Conservation (phyloP, 305 asterid species). For the Fraxinus sp. region DNA sequence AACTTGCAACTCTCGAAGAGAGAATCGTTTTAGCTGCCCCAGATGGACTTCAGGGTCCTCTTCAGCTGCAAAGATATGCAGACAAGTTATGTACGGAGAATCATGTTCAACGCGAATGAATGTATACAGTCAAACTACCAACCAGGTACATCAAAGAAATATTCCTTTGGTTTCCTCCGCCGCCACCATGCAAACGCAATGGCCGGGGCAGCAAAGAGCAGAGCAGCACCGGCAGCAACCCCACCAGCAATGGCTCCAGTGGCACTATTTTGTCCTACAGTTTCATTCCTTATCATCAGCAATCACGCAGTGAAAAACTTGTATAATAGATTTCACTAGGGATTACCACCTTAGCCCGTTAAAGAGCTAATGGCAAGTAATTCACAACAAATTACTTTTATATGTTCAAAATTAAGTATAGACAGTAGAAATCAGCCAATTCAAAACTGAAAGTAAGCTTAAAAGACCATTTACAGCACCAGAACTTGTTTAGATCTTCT, state of each 20-base stretch:
- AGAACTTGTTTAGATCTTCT: neutral
- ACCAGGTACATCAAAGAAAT: conserved; percentile 64
- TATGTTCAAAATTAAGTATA: neutral
- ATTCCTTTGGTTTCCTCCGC: conserved; percentile 51
- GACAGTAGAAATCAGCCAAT: neutral
- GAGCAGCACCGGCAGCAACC: conserved; percentile 65
- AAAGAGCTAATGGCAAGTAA: neutral
- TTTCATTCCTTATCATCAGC: neutral
- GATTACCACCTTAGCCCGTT: neutral
- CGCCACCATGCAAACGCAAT: conserved; percentile 67
- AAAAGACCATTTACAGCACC: conserved; percentile 2
- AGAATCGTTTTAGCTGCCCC: conserved; percentile 50
- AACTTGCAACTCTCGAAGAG: conserved; percentile 52
- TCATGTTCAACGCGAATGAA: neutral
- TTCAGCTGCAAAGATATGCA: conserved; percentile 44
- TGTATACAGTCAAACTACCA: neutral
- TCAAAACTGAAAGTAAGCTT: neutral
- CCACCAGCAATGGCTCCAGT: conserved; percentile 65
- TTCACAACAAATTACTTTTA: neutral
- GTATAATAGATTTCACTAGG: neutral
- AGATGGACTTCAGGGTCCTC: conserved; percentile 59
- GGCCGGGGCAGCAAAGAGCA: conserved; percentile 61
- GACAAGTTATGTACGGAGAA: conserved; percentile 6
- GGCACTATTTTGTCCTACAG: conserved; percentile 47
- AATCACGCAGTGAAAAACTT: neutral